Conservation (phyloP, 2,329 filamentous ascomycete genomes). For the Plectosphaerella plurivora region DNA sequence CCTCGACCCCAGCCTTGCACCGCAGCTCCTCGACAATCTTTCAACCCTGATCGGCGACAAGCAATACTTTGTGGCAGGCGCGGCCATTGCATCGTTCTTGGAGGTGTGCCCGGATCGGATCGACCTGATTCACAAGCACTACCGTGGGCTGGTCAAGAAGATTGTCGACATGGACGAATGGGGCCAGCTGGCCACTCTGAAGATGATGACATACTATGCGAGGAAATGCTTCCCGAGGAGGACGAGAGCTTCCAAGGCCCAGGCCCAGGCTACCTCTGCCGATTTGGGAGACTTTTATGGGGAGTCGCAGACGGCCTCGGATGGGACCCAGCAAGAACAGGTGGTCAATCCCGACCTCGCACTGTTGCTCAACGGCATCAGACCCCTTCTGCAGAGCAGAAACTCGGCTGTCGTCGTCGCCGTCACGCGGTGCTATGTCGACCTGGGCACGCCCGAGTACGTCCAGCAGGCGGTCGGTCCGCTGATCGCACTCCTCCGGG, state of each 20-base stretch:
- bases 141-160: slow-evolving; percentile 79
- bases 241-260: slow-evolving; percentile 50
- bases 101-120: slow-evolving; percentile 85
- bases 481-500: slow-evolving; percentile 77
- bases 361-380: slow-evolving; percentile 73
- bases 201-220: slow-evolving; percentile 78
- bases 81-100: slow-evolving; percentile 83
- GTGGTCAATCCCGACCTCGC: slow-evolving; percentile 78
- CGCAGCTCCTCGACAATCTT: slow-evolving; percentile 81
- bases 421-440: slow-evolving; percentile 78
- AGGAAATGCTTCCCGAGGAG: slow-evolving; percentile 80
- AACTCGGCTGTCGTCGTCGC: slow-evolving; percentile 91
- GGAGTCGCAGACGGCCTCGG: slow-evolving; percentile 37
- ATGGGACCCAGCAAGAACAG: slow-evolving; percentile 47
- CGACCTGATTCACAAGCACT: slow-evolving; percentile 87
- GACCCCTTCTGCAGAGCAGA: slow-evolving; percentile 82
- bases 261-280: slow-evolving; percentile 21
- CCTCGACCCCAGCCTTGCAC: slow-evolving; percentile 79
- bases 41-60: slow-evolving; percentile 76
- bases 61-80: slow-evolving; percentile 95
- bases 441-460: slow-evolving; percentile 76
- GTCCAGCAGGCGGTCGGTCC: slow-evolving; percentile 74
- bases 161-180: slow-evolving; percentile 99
- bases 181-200: slow-evolving; percentile 82
- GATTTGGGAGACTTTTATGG: slow-evolving; percentile 77